Evolutionary conservation across 208 protist genomes (phyloP), one percentile per base, ranked within the genome.

Genomic region (Trypanosoma boissoni): DNA sequence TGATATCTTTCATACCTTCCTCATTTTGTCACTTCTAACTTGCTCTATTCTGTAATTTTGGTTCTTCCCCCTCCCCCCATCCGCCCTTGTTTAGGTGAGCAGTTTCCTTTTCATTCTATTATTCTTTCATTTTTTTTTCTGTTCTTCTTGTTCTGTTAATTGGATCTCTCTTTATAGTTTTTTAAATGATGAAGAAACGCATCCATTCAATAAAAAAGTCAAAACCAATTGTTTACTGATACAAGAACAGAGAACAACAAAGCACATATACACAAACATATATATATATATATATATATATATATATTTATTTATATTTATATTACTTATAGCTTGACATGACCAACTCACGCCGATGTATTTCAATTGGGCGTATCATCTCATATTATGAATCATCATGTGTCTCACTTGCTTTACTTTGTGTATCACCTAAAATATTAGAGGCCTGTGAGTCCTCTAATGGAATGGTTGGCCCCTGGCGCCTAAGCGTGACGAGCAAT

Each of bases 81-180:
- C n/a, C n/a, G n/a, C n/a, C n/a, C n/a, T n/a, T n/a, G n/a, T n/a
- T n/a, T n/a, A n/a, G n/a, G n/a, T n/a, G n/a, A n/a, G n/a, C n/a
- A n/a, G n/a, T n/a, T n/a, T n/a, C n/a, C n/a, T n/a, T n/a, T n/a
- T n/a, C n/a, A 46, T 68, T 36, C 49, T 39, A 49, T n/a, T 72
- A 50, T 31, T 50, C 24, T 46, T 51, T 8, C 14, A 58, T 63
- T 48, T 64, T 37, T 29, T 26, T 51, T 27, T 62, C 2, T 29
- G 59, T 49, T 34, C 20, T 72, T 48, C 39, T 24, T 46, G 14
- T 61, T 28, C 18, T 3, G 32, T 16, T 16, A 1, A 23, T 64
- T 64, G n/a, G 16, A 45, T 20, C 16, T 57, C 8, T 6, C 39
- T 26, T 59, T 63, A 2, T 63, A 43, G 23, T 41, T 61, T 69